Conservation (phyloP, 2,329 filamentous ascomycete species). For the Falciphora oryzae region DNA sequence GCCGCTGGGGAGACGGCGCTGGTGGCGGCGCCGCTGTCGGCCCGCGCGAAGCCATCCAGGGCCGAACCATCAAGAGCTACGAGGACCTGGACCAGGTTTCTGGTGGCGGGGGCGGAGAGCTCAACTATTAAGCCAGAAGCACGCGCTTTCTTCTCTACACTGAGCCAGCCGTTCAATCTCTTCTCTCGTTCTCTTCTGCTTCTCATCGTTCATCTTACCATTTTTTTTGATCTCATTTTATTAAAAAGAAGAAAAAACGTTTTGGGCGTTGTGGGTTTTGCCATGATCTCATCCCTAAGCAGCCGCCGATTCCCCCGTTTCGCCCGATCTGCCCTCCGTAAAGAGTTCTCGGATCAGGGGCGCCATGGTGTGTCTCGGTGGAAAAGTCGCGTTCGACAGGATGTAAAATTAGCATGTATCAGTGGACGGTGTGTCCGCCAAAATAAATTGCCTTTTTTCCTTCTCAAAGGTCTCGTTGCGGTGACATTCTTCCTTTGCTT, state of each 20-base stretch:
- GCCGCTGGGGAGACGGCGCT: slow-evolving; percentile 65
- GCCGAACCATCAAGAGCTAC: slow-evolving; percentile 90
- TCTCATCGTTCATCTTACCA: background rate
- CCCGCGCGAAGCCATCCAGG: slow-evolving; percentile 85
- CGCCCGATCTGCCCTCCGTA: background rate
- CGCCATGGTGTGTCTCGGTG: background rate
- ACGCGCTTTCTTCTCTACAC: background rate
- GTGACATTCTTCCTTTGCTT: background rate
- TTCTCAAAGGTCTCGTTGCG: background rate
- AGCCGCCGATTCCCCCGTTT: background rate
- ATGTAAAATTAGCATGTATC: background rate
- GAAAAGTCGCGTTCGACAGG: background rate
- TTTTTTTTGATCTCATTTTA: background rate
- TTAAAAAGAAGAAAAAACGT: background rate
- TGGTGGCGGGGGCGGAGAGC: slow-evolving; percentile 68
- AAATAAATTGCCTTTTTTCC: background rate
- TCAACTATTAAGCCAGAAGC: slow-evolving; percentile 66
- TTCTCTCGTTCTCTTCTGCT: background rate
- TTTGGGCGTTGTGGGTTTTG: background rate
- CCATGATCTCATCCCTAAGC: background rate
- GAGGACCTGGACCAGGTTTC: slow-evolving; percentile 90
- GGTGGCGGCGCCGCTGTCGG: slow-evolving; percentile 73
- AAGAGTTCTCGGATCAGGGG: background rate
- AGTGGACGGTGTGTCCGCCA: background rate
- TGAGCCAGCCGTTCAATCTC: no score